phyloP scores from a whole-genome alignment of 2,329 filamentous ascomycete species.

The Didymella pinodella region DNA sequence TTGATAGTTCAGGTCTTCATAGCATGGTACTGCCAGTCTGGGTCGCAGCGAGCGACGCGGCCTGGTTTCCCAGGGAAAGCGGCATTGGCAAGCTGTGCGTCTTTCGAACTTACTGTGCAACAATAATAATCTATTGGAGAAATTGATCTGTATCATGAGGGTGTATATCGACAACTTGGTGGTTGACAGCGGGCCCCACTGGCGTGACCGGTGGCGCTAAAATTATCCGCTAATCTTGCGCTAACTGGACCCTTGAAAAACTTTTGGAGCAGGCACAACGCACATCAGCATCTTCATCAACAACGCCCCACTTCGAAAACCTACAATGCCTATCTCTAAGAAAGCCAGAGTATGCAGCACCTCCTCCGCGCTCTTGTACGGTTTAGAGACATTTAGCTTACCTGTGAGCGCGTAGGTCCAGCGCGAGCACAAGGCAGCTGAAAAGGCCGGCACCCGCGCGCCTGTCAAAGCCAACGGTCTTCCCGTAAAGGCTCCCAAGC shows the following conservation, averaged over 20 bases:
- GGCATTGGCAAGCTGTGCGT: too few relatives aligned
- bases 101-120: too few relatives aligned
- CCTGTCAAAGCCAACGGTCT: constrained; percentile 64
- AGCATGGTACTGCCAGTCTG: too few relatives aligned
- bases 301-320: background rate
- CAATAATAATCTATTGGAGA: too few relatives aligned
- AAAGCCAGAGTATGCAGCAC: constrained; percentile 52
- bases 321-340: constrained; percentile 59
- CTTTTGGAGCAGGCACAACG: background rate
- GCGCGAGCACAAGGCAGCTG: constrained; percentile 64
- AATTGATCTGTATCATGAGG: too few relatives aligned
- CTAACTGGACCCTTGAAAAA: constrained; percentile 3
- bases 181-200: background rate
- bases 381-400: constrained; percentile 2
- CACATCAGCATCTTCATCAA: constrained; percentile 1
- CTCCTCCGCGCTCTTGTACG: background rate
- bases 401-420: constrained; percentile 51
- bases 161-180: too few relatives aligned
- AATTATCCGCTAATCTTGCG: background rate
- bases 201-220: too few relatives aligned
- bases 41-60: too few relatives aligned
- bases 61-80: too few relatives aligned
- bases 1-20: too few relatives aligned
- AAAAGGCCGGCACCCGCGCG: constrained; percentile 62
- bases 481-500: constrained; percentile 63